Conservation (phyloP, 805 yeast genomes). For the Metschnikowia kofuensis region DNA sequence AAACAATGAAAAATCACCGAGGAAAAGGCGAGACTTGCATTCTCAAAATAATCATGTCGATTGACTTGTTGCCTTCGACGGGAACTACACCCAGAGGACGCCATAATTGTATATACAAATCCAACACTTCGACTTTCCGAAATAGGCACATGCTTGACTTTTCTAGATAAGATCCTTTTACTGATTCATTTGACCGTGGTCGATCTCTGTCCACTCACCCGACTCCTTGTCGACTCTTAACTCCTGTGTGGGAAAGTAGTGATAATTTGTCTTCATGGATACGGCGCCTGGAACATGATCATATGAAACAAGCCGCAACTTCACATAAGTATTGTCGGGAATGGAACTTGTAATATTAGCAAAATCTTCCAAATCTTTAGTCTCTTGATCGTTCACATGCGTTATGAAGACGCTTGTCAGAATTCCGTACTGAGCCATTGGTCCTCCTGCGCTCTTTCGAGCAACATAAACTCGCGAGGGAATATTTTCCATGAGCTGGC, state of each 20-base stretch:
- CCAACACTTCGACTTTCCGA: neutral
- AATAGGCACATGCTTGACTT: neutral
- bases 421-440: slow-evolving; percentile 79
- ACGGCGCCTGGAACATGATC: slow-evolving; percentile 86
- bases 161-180: neutral
- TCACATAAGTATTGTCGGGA: slow-evolving; percentile 78
- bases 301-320: slow-evolving; percentile 75
- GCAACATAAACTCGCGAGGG: slow-evolving; percentile 87
- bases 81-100: no score
- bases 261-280: slow-evolving; percentile 82
- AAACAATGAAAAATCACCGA: no score
- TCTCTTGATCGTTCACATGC: slow-evolving; percentile 76
- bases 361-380: slow-evolving; percentile 68
- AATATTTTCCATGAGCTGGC: slow-evolving; percentile 72
- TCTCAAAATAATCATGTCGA: neutral
- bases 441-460: slow-evolving; percentile 73
- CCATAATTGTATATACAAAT: neutral
- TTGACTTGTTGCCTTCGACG: no score
- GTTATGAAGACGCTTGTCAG: slow-evolving; percentile 82
- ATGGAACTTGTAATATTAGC: slow-evolving; percentile 62
- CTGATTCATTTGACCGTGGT: slow-evolving; percentile 32
- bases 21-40: neutral
- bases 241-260: slow-evolving; percentile 77
- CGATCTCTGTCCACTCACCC: slow-evolving; percentile 49
- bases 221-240: slow-evolving; percentile 45